phyloP scores from a whole-genome alignment of 108 stramenopile species.

The Cyclotella atomus region DNA sequence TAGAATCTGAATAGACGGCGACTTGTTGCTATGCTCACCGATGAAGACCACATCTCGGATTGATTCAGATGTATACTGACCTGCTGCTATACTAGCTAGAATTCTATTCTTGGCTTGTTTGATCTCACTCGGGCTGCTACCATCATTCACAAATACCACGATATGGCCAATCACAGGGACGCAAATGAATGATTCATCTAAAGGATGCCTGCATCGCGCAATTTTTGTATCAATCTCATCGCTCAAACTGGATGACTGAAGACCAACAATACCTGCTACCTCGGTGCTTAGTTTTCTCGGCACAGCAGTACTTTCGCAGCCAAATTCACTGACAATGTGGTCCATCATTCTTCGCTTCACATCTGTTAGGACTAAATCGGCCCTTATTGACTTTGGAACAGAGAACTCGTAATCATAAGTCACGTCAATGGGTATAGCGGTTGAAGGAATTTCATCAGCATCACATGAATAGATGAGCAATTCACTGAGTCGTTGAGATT shows the following conservation, averaged over 20 bases:
- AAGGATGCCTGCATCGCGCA: background rate
- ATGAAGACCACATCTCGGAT: background rate
- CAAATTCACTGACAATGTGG: background rate
- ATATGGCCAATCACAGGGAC: conserved; percentile 9
- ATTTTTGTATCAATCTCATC: conserved; percentile 20
- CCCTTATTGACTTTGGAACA: background rate
- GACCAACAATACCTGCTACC: background rate
- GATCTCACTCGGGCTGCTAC: background rate
- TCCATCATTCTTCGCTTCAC: conserved; percentile 20
- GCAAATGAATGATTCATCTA: background rate
- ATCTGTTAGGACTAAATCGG: background rate
- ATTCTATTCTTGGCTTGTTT: conserved; percentile 4
- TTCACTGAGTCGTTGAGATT: background rate
- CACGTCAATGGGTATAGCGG: conserved; percentile 4
- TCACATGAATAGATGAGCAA: conserved; percentile 14
- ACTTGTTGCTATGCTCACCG: background rate
- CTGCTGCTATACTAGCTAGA: background rate
- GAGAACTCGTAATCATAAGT: conserved; percentile 21
- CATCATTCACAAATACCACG: background rate
- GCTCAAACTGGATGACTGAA: conserved; percentile 13
- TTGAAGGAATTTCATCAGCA: background rate
- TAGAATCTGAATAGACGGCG: background rate
- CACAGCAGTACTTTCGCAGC: background rate
- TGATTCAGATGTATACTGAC: background rate
- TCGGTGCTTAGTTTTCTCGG: conserved; percentile 4